Percentiles rank a stretch among this genome's conserved stretches.
phyloP scores from a whole-genome alignment of 2,329 filamentous ascomycete genomes.

The Microascus cirrosus region DNA sequence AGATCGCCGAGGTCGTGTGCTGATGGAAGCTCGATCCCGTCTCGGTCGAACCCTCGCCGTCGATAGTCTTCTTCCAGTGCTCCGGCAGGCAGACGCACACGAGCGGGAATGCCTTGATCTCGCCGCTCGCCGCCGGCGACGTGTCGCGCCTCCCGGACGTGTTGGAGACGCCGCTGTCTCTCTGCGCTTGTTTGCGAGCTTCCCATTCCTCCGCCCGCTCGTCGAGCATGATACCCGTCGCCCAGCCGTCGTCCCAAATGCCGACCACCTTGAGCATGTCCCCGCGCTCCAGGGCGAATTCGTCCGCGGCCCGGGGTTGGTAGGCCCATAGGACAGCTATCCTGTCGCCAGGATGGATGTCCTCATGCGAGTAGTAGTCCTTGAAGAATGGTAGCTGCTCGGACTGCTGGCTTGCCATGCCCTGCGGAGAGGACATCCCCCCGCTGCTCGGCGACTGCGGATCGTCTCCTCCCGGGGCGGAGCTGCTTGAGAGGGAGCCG shows the following conservation, averaged over 20 bases:
- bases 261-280: slow-evolving; percentile 98
- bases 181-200: slow-evolving; percentile 59
- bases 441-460: slow-evolving; percentile 64
- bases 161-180: slow-evolving; percentile 89
- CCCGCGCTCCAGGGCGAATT: slow-evolving; percentile 85
- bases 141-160: slow-evolving; percentile 51
- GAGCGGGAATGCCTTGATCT: slow-evolving; percentile 95
- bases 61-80: slow-evolving; percentile 94
- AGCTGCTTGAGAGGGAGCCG: slow-evolving; percentile 83
- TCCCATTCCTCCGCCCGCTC: slow-evolving; percentile 88
- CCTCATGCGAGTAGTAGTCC: slow-evolving; percentile 96
- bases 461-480: slow-evolving; percentile 59
- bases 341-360: slow-evolving; percentile 83
- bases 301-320: slow-evolving; percentile 83
- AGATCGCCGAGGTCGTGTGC: slow-evolving; percentile 1
- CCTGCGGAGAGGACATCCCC: slow-evolving; percentile 74
- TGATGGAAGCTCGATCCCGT: slow-evolving; percentile 32
- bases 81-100: slow-evolving; percentile 93
- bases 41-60: slow-evolving; percentile 68
- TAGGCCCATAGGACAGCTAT: slow-evolving; percentile 95
- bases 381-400: slow-evolving; percentile 96
- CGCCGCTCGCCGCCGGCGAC: slow-evolving; percentile 58
- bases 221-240: slow-evolving; percentile 75
- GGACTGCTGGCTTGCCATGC: slow-evolving; percentile 77
- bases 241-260: slow-evolving; percentile 99